Conservation (phyloP, 108 stramenopile genomes). For the Cyclotella choctawhatcheeana region DNA sequence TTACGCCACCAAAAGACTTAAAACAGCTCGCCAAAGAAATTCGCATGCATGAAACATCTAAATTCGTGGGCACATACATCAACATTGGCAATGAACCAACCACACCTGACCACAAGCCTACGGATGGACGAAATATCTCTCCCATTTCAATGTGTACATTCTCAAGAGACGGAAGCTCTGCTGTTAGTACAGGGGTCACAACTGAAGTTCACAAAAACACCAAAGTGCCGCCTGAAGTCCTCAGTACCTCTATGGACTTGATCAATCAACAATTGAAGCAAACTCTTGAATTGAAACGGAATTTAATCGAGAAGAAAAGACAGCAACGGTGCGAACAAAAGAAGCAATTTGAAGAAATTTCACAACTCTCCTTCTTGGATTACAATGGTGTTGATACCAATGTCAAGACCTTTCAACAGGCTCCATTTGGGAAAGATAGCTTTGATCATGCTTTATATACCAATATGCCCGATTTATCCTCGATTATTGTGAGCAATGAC, state of each 20-base stretch:
- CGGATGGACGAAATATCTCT: background rate
- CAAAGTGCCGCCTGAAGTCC: background rate
- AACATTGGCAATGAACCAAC: background rate
- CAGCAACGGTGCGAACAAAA: background rate
- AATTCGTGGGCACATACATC: constrained; percentile 21
- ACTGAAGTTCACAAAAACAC: constrained; percentile 8
- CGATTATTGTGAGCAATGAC: constrained; percentile 1
- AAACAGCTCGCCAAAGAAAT: background rate
- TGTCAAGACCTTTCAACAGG: background rate
- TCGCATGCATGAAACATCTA: constrained; percentile 1
- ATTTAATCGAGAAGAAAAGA: background rate
- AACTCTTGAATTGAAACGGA: background rate
- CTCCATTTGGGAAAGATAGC: background rate
- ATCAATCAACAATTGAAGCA: constrained; percentile 7
- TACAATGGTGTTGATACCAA: constrained; percentile 2
- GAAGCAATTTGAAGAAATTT: background rate
- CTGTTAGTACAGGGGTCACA: background rate
- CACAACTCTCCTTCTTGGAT: background rate
- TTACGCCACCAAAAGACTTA: background rate
- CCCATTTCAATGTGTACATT: constrained; percentile 2
- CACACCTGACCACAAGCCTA: background rate
- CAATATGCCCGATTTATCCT: background rate
- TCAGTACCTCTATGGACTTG: background rate
- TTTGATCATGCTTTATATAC: background rate
- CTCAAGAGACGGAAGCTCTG: constrained; percentile 7